A percentile compares a stretch with the other conserved stretches of the same genome.
Conservation (phyloP, 768 basidiomycete species). For the Russula griseocarnosa region DNA sequence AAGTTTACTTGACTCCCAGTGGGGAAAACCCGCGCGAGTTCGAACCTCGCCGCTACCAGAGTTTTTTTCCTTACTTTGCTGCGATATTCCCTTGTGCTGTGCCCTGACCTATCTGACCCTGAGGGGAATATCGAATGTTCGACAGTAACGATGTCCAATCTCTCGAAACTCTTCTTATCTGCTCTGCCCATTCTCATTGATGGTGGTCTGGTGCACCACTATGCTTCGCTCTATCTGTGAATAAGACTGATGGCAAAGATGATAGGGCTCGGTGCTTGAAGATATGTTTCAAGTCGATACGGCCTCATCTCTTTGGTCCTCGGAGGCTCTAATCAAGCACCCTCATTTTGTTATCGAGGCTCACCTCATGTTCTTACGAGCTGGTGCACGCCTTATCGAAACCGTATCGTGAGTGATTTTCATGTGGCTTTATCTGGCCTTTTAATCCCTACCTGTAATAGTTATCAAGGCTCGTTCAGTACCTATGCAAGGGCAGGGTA, state of each 20-base stretch:
- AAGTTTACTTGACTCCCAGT: slow-evolving; percentile 74
- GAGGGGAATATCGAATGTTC: too few species aligned
- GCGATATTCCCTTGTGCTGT: too few species aligned
- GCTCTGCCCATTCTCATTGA: slow-evolving; percentile 16
- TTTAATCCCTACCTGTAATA: slow-evolving; percentile 30
- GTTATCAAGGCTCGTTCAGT: slow-evolving; percentile 61
- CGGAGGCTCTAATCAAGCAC: slow-evolving; percentile 51
- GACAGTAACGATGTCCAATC: slow-evolving; percentile 1
- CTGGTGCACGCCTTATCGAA: slow-evolving; percentile 62
- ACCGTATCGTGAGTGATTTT: slow-evolving; percentile 56
- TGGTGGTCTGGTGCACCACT: slow-evolving; percentile 21
- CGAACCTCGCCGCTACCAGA: slow-evolving; percentile 72
- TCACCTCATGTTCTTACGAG: slow-evolving; percentile 59
- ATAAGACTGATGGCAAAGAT: background rate
- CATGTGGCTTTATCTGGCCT: background rate
- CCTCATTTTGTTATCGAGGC: slow-evolving; percentile 52
- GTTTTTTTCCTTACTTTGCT: too few species aligned
- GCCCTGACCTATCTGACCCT: too few species aligned
- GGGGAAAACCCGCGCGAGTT: slow-evolving; percentile 84
- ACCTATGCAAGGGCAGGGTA: slow-evolving; percentile 55
- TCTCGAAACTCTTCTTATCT: slow-evolving; percentile 10
- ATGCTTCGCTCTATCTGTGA: background rate
- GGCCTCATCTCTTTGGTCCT: slow-evolving; percentile 68
- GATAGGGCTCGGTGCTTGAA: slow-evolving; percentile 62
- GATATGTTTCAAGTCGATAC: slow-evolving; percentile 46